phyloP scores from a whole-genome alignment of 192 early-diverging fungal species.

The Coemansia furcata region DNA sequence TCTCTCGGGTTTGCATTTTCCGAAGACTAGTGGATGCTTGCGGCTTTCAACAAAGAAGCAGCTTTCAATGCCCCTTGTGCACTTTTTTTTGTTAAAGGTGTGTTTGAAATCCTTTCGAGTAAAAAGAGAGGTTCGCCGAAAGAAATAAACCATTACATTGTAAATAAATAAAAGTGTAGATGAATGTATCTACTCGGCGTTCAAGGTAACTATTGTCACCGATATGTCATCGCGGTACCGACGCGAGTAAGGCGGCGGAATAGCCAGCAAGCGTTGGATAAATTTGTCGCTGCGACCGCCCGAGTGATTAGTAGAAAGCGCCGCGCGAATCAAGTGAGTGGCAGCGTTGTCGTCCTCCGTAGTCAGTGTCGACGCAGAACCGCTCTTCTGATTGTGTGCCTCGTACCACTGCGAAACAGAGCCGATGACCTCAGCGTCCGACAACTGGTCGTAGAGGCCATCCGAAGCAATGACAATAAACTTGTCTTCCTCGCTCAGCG shows the following conservation, averaged over 20 bases:
- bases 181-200: conserved; percentile 9
- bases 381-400: background rate
- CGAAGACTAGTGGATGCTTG: background rate
- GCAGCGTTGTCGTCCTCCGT: conserved; percentile 61
- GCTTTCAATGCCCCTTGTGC: background rate
- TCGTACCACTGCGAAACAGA: conserved; percentile 29
- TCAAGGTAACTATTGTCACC: conserved; percentile 58
- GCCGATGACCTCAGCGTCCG: conserved; percentile 53
- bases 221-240: conserved; percentile 83
- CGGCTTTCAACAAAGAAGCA: background rate
- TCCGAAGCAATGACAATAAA: conserved; percentile 76
- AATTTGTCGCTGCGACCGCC: conserved; percentile 61
- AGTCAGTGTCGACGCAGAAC: conserved; percentile 4
- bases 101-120: background rate
- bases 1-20: background rate
- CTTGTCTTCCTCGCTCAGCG: conserved; percentile 55
- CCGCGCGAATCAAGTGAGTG: conserved; percentile 70
- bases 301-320: conserved; percentile 50
- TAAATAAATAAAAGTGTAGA: background rate
- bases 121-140: background rate
- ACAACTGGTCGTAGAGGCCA: conserved; percentile 72
- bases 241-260: conserved; percentile 66
- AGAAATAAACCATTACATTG: background rate
- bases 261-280: conserved; percentile 61
- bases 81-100: background rate